Evolutionary conservation across 2,329 filamentous ascomycete species (phyloP), one percentile per base, ranked within the genome.

Genomic region (Microsporum canis): DNA sequence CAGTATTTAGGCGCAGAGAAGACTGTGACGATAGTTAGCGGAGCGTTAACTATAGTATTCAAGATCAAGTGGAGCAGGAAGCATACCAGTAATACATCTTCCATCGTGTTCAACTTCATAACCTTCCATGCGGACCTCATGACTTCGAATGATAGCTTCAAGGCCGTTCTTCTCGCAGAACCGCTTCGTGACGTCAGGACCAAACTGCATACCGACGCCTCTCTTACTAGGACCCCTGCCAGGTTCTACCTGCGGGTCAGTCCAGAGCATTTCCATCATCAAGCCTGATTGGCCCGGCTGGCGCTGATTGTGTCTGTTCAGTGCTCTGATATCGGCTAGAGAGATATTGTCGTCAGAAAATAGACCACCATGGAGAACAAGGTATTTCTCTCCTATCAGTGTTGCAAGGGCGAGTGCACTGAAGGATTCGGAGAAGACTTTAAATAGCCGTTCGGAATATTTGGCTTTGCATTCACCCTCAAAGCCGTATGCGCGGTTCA

Each of bases 251-350:
- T 99, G 94, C 2, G 94, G 94, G 72, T 99, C 94, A 0, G 94
- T 97, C 94, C 94, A 99, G 55, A 99, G 83, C 94, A 99, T 99
- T 77, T 99, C 94, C 94, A 99, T 99, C 94, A 99, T 99, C 68
- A 99, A 78, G 12, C 94, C 94, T 57, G 88, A 79, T 74, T 99
- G 94, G 36, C 94, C 94, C 2, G 94, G 92, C 70, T 97, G 92
- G 64, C 89, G 83, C 76, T 97, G 94, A 72, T 84, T 85, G 77
- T 96, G 91, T 66, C 92, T 82, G 76, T 97, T 87, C 62, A 97
- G 80, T 77, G 95, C 95, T 66, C 94, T 85, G 67, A 99, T 95
- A 71, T 99, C 92, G 67, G 97, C 89, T 59, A 99, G 78, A 0
- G 89, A 91, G 65, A 92, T 82, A 67, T 89, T 94, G 76, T 99